Evolutionary conservation across 2,329 filamentous ascomycete genomes (phyloP), one percentile per base, ranked within the genome.

Genomic region (Trichophyton schoenleinii): DNA sequence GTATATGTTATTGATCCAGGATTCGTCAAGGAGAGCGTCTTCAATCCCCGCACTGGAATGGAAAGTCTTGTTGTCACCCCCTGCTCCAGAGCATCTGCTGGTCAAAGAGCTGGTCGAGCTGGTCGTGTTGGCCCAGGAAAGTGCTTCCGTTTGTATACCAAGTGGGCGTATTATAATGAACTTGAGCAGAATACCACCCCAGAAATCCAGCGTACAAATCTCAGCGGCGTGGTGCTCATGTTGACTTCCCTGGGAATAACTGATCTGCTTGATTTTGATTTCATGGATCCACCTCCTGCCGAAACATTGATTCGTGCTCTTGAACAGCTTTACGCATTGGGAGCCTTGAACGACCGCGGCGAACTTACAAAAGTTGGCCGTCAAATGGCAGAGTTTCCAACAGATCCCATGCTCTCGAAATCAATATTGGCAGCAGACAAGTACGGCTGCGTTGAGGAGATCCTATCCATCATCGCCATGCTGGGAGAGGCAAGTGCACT

Each of bases 1-100:
- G 88, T 92, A 7, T 96, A 95, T 71, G 94, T 97, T 41, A 95
- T 97, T 63, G 94, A 99, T 67, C 89, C 89, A 0, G 94, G 94
- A 0, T 95, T 95, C 66, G 90, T 94, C 64, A 99, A 99, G 73
- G 90, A 97, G 70, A 96, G 96, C 67, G 83, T 91, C 1, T 97
- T 92, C 76, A 95, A 96, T 64, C 87, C 91, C 0, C 84, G 87
- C 0, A 95, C 89, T 0, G 91, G 91, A 61, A 95, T 97, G 88
- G 91, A 92, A 31, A 91, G 89, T 44, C 77, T 99, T 11, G 87
- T 95, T 0, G 89, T 95, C 1, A 91, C 92, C 0, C 92, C 94
- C 0, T 95, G 90, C 71, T 96, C 91, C 8, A 83, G 91, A 44
- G 94, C 94, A 0, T 94, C 89, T 15, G 92, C 92, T 1, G 95